Base-by-base conservation (phyloP, 2,329 filamentous ascomycete species). In the Ophiostoma himal-ulmi region DNA sequence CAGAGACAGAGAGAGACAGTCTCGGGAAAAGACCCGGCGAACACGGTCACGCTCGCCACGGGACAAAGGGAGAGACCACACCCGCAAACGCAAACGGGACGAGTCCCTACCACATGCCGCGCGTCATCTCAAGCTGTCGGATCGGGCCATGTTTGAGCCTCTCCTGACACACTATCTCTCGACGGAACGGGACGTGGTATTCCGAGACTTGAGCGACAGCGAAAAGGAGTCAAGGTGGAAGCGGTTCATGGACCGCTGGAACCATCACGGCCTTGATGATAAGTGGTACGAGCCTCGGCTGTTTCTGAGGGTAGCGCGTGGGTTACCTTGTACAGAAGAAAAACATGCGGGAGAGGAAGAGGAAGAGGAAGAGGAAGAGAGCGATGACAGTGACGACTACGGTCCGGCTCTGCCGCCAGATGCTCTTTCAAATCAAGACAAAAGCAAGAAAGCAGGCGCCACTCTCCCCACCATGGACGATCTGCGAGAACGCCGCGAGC, bases 201-300 rank as follows among this genome's bases (percentile, higher is more conserved):
- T 67, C 6, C 14, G 10, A 3, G 39, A 17, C 22, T 22, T 67
- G 37, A 17, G 22, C 13, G 89, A 92, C 73, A 85, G 86, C n/a
- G 94, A 97, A 78, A 80, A 89, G 0, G 90, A 85, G 74, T 93
- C 94, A 1, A 83, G 94, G 70, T 99, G 94, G 93, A 97, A 97
- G 84, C 94, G 93, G 78, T 99, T 98, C 76, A 79, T 94, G 14
- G 84, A 86, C 4, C 94, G 93, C 83, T 99, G 95, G 94, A 99
- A 99, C 81, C 87, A 88, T 75, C 90, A 89, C 77, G 92, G 94
- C 80, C 83, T 98, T 73, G 90, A 91, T 5, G 90, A 94, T 79
- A 92, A 92, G 66, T 99, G 94, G 94, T 99, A 98, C 80, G 92
- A 96, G 77, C 91, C 93, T 8, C 86, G 86, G 71, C 91, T 88